Conservation (phyloP, 2,329 filamentous ascomycete species). For the Fusarium sp. region DNA sequence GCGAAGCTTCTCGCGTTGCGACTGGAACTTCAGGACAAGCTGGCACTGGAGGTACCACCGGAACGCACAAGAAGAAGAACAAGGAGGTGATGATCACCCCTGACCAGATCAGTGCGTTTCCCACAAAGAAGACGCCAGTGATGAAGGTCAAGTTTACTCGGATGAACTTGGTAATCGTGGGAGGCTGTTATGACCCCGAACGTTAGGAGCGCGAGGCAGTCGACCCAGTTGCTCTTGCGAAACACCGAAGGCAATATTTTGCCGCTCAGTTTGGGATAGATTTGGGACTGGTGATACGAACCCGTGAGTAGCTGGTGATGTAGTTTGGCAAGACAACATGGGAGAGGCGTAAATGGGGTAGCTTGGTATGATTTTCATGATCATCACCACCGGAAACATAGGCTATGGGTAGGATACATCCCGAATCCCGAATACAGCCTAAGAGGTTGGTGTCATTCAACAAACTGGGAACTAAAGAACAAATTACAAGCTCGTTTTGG, state of each 20-base stretch:
- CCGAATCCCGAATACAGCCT: neutral
- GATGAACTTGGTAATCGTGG: slow-evolving; percentile 94
- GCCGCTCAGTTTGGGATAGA: slow-evolving; percentile 40
- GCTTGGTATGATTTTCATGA: neutral
- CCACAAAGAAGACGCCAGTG: slow-evolving; percentile 95
- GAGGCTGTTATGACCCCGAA: slow-evolving; percentile 75
- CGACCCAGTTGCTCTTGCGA: slow-evolving; percentile 24
- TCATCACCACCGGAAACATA: neutral
- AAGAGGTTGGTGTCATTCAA: neutral
- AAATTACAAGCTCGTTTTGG: neutral
- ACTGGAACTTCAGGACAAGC: slow-evolving; percentile 48
- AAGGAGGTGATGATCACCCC: slow-evolving; percentile 92
- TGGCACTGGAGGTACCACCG: slow-evolving; percentile 48
- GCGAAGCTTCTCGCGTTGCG: slow-evolving; percentile 50
- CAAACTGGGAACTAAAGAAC: slow-evolving; percentile 2
- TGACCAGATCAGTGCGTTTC: slow-evolving; percentile 94
- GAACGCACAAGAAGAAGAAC: slow-evolving; percentile 76
- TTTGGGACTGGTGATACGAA: slow-evolving; percentile 21
- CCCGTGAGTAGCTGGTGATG: slow-evolving; percentile 1
- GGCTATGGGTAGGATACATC: neutral
- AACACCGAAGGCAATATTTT: slow-evolving; percentile 27
- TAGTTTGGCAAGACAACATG: neutral
- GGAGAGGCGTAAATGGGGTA: slow-evolving; percentile 1
- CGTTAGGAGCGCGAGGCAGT: slow-evolving; percentile 51
- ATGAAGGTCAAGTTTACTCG: slow-evolving; percentile 93